Conservation (phyloP, 768 basidiomycete species). For the Termitomyces titanicus region DNA sequence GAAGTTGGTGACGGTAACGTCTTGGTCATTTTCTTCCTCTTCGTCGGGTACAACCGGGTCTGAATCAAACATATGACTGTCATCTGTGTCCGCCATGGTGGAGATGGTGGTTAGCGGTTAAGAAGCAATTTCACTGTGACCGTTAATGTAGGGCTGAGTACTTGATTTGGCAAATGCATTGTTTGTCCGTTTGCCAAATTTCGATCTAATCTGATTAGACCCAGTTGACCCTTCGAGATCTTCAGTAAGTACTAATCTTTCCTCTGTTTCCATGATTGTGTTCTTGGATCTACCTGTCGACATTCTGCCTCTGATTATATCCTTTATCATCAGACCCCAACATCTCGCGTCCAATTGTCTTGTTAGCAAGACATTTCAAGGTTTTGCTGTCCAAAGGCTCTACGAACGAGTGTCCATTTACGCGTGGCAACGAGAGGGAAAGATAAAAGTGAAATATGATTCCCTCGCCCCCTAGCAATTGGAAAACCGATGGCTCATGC, state of each 20-base stretch:
- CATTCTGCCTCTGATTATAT: constrained; percentile 53
- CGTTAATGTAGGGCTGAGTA: neutral
- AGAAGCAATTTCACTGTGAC: constrained; percentile 7
- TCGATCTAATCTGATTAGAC: neutral
- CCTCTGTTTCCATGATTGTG: constrained; percentile 26
- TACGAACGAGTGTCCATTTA: constrained; percentile 62
- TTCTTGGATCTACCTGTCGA: constrained; percentile 66
- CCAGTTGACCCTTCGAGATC: neutral
- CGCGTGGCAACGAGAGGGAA: constrained; percentile 69
- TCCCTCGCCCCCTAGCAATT: neutral
- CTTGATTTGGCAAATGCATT: neutral
- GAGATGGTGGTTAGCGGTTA: constrained; percentile 11
- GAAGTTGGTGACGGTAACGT: constrained; percentile 30
- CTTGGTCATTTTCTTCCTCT: constrained; percentile 36
- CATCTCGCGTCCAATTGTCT: constrained; percentile 51
- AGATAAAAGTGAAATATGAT: constrained; percentile 44
- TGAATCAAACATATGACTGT: constrained; percentile 27
- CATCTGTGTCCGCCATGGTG: constrained; percentile 42
- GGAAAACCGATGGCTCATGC: neutral
- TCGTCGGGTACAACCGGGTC: constrained; percentile 39
- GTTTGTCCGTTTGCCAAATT: neutral
- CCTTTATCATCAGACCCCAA: constrained; percentile 44
- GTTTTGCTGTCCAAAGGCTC: constrained; percentile 45
- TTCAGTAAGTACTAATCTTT: neutral
- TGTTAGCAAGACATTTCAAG: constrained; percentile 54